A percentile compares a stretch with the other conserved stretches of the same genome.
Conservation (phyloP, 306 rosid genomes). For the Dalbergia cultrata region DNA sequence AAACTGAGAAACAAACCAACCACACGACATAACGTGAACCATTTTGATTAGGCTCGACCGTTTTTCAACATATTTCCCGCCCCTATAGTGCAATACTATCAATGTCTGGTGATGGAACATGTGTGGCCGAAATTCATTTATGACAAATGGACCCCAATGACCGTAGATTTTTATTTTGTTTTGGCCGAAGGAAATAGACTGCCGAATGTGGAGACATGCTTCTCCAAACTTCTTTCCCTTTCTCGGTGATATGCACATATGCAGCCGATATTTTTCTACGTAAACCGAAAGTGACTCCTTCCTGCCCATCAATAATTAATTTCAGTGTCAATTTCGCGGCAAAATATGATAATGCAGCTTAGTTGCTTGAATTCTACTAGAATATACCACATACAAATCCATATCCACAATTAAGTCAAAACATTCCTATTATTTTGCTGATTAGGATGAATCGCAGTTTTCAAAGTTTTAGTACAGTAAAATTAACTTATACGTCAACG, state of each 20-base stretch:
- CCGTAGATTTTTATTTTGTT: conserved; percentile 8
- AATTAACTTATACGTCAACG: too few species aligned
- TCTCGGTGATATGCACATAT: neutral
- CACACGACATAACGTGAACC: conserved; percentile 1
- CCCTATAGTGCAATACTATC: neutral
- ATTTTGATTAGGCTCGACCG: neutral
- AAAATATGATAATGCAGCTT: neutral
- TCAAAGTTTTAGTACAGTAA: neutral
- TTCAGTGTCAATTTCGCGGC: neutral
- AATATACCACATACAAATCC: too few species aligned
- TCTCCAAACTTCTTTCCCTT: conserved; percentile 42
- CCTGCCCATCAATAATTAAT: neutral
- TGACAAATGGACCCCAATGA: conserved; percentile 6
- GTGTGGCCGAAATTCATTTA: conserved; percentile 38
- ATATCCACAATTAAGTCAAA: too few species aligned
- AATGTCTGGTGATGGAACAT: conserved; percentile 41
- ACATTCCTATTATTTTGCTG: neutral
- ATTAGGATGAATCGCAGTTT: neutral
- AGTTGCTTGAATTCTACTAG: neutral
- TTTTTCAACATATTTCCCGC: neutral
- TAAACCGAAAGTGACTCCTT: conserved; percentile 10
- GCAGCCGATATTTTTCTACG: neutral
- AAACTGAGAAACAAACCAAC: conserved; percentile 1
- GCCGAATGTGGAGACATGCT: conserved; percentile 24
- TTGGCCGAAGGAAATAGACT: conserved; percentile 2